These are phyloP conservation scores for Mycena rosella DNA, from an alignment of 768 basidiomycete species.

Conservation along the genomic window DNA sequence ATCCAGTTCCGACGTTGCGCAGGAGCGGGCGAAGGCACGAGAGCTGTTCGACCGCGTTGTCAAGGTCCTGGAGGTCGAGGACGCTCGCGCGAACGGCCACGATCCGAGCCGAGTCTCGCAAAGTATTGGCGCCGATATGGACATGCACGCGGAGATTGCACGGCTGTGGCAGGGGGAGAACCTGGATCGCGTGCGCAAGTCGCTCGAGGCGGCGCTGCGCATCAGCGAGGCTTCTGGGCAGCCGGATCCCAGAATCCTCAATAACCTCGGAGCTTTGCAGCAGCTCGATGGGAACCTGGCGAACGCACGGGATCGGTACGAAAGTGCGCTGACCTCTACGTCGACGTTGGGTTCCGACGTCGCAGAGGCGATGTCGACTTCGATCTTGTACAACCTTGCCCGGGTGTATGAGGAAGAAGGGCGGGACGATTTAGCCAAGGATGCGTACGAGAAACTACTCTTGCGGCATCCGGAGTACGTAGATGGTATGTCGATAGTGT, in stretches of 20 bases:
- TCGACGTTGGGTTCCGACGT: constrained; percentile 57
- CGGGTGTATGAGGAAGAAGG: constrained; percentile 91
- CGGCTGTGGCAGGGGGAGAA: constrained; percentile 89
- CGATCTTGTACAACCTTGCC: constrained; percentile 92
- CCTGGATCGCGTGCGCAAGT: constrained; percentile 77
- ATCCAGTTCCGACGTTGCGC: constrained; percentile 75
- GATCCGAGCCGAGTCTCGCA: constrained; percentile 56
- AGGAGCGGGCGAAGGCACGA: constrained; percentile 81
- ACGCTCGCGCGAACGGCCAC: constrained; percentile 60
- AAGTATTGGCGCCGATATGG: constrained; percentile 79
- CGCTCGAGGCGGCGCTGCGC: constrained; percentile 79
- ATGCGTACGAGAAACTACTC: constrained; percentile 89
- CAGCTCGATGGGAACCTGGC: constrained; percentile 74
- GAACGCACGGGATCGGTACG: constrained; percentile 76
- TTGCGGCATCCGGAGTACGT: constrained; percentile 95
- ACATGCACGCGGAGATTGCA: constrained; percentile 93
- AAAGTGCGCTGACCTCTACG: constrained; percentile 76
- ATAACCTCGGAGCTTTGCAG: constrained; percentile 83
- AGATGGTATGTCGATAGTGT: constrained; percentile 77
- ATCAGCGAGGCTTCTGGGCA: constrained; percentile 66
- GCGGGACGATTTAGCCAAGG: constrained; percentile 78
- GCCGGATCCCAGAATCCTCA: constrained; percentile 77
- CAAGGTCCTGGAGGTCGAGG: constrained; percentile 77
- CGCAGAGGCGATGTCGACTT: constrained; percentile 81
- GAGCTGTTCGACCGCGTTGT: constrained; percentile 84